Base-by-base conservation (phyloP, 2,329 filamentous ascomycete genomes). In the Aureobasidium melanogenum region DNA sequence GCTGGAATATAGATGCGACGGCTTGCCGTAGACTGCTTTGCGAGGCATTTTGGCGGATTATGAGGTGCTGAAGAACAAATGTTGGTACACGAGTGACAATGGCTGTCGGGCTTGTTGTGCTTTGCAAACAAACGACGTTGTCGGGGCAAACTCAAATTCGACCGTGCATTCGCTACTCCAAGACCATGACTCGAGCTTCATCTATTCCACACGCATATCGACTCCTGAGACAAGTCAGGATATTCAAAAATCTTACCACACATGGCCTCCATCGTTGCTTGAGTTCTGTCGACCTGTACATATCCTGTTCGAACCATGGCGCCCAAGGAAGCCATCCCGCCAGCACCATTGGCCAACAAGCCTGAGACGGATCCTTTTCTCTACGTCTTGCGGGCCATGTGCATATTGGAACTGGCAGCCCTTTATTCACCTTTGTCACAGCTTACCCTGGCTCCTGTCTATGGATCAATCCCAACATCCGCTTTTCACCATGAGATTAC, bases 381-480 rank as follows among this genome's bases (percentile, higher is more conserved):
- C 38, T 39, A 34, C 22, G 66, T 61, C 71, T 69, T 19, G 69
- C 86, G 36, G 19, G 61, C 61, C 6, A 36, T 41, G 19, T 51
- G 32, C 10, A 41, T 62, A 17, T 75, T 86, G 64, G 67, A 77
- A 28, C 76, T 88, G 48, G 80, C 83, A 10, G 88, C 86, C 47
- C 71, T 86, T 44, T 85, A 82, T 63, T 86, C 88, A 50, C 84
- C 86, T 64, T 82, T 88, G 62, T 93, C 89, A 0, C 84, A 90
- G 70, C 79, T 91, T 64, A 86, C 84, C 41, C 79, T 97, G 36
- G 89, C 91, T 22, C 94, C 94, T 1, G 88, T 95, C 12, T 97
- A 95, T 74, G 94, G 94, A 57, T 85, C 87, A 17, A 89, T 96
- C 39, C 89, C 93, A 1, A 80, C 91, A 0, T 82, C 84, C 1